phyloP scores from a whole-genome alignment of 169 alveolate species.

The Ichthyophthirius multifiliis region DNA sequence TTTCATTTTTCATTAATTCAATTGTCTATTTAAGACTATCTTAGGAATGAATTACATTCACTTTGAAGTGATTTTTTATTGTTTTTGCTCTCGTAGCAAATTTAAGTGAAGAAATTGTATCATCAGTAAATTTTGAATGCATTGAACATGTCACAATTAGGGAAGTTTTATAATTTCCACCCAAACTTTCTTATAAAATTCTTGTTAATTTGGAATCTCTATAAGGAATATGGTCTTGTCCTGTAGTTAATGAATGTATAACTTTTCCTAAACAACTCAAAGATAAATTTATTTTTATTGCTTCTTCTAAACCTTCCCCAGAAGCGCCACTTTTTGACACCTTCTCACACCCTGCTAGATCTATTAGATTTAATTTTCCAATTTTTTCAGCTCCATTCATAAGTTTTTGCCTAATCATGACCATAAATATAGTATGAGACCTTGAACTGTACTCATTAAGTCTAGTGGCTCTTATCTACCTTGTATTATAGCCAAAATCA shows the following conservation, averaged over 20 bases:
- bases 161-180: slow-evolving; percentile 82
- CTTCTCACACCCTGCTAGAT: slow-evolving; percentile 83
- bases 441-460: slow-evolving; percentile 80
- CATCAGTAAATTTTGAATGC: slow-evolving; percentile 68
- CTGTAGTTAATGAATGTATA: slow-evolving; percentile 76
- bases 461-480: slow-evolving; percentile 77
- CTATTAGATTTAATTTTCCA: slow-evolving; percentile 83
- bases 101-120: slow-evolving; percentile 61
- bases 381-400: slow-evolving; percentile 72
- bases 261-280: slow-evolving; percentile 76
- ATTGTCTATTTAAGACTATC: background rate
- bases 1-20: background rate
- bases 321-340: slow-evolving; percentile 60
- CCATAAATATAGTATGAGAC: slow-evolving; percentile 78
- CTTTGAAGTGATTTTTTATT: slow-evolving; percentile 74
- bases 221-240: slow-evolving; percentile 76
- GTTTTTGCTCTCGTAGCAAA: slow-evolving; percentile 81
- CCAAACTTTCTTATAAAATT: slow-evolving; percentile 77
- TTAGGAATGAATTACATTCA: slow-evolving; percentile 50
- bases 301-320: slow-evolving; percentile 68
- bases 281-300: slow-evolving; percentile 75
- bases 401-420: slow-evolving; percentile 71
- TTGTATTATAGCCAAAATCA: slow-evolving; percentile 65
- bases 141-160: slow-evolving; percentile 77
- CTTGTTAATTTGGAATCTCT: slow-evolving; percentile 84